Percentiles rank a stretch among this genome's conserved stretches.
Conservation (phyloP, 169 alveolate species). For the Plasmodium gallinaceum region DNA sequence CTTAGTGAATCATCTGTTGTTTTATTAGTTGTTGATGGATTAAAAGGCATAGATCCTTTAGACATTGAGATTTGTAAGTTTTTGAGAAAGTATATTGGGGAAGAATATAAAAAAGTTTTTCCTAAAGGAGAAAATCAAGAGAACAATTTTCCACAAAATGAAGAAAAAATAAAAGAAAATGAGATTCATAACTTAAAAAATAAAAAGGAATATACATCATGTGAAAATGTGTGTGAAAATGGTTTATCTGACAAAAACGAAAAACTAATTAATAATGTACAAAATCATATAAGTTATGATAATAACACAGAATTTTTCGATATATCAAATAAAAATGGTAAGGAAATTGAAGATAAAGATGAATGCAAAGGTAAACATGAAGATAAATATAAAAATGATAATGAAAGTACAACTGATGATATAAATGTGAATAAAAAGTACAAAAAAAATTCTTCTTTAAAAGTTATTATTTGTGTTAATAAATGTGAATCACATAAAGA, state of each 20-base stretch:
- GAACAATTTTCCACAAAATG: background rate
- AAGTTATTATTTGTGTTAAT: conserved; percentile 81
- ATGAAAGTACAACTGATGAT: background rate
- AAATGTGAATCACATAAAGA: conserved; percentile 85
- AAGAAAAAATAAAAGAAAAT: conserved; percentile 60
- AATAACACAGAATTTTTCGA: background rate
- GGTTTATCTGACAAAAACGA: background rate
- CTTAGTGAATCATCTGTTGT: conserved; percentile 82
- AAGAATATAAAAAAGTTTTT: conserved; percentile 14
- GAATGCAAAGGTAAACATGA: background rate
- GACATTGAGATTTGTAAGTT: conserved; percentile 80
- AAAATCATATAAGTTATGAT: background rate
- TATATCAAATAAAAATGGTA: background rate
- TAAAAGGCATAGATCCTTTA: conserved; percentile 84
- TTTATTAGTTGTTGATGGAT: conserved; percentile 85
- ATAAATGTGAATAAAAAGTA: background rate
- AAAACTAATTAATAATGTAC: background rate
- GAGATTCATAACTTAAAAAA: conserved; percentile 26
- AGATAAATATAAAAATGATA: background rate
- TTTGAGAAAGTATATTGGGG: conserved; percentile 60
- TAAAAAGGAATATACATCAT: conserved; percentile 40
- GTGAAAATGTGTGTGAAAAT: background rate
- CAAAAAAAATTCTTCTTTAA: conserved; percentile 7
- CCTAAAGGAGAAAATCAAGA: conserved; percentile 16
- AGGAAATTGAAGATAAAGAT: background rate